A percentile compares a stretch with the other conserved stretches of the same genome.
These are phyloP conservation scores for Aristolochia fimbriata DNA, from an alignment of 164 flowering plant genomes.

Conservation along the genomic window DNA sequence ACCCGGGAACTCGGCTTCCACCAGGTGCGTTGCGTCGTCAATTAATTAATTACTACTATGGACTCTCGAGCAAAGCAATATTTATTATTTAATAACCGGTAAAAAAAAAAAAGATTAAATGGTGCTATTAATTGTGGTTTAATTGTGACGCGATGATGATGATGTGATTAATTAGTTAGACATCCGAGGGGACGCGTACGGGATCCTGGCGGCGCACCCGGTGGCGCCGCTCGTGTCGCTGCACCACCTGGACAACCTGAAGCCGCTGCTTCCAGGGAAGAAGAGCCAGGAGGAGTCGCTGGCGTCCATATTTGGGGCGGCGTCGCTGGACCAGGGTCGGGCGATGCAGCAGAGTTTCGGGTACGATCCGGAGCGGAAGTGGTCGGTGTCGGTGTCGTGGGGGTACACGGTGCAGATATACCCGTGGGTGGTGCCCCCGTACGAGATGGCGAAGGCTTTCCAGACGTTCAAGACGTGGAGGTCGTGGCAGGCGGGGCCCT, in stretches of 20 bases:
- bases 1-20: slow-evolving; percentile 71
- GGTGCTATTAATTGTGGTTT: background rate
- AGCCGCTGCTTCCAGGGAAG: slow-evolving; percentile 42
- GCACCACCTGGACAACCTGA: slow-evolving; percentile 73
- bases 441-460: slow-evolving; percentile 38
- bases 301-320: slow-evolving; percentile 24
- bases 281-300: slow-evolving; percentile 36
- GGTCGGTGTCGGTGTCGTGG: slow-evolving; percentile 81
- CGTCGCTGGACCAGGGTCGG: slow-evolving; percentile 47
- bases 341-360: slow-evolving; percentile 63
- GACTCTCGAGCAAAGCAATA: too few relatives aligned
- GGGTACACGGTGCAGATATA: slow-evolving; percentile 64
- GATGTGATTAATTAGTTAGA: slow-evolving; percentile 31
- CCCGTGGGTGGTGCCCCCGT: slow-evolving; percentile 27
- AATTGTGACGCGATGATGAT: too few relatives aligned
- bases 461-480: slow-evolving; percentile 65
- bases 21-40: slow-evolving; percentile 39
- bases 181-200: slow-evolving; percentile 40
- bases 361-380: slow-evolving; percentile 34
- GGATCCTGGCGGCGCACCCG: slow-evolving; percentile 76
- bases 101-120: too few relatives aligned
- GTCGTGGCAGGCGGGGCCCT: slow-evolving; percentile 34
- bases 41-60: too few relatives aligned
- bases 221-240: slow-evolving; percentile 69
- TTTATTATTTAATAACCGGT: too few relatives aligned